phyloP scores from a whole-genome alignment of 108 stramenopile species.

The Pseudonitzschia multiseries region DNA sequence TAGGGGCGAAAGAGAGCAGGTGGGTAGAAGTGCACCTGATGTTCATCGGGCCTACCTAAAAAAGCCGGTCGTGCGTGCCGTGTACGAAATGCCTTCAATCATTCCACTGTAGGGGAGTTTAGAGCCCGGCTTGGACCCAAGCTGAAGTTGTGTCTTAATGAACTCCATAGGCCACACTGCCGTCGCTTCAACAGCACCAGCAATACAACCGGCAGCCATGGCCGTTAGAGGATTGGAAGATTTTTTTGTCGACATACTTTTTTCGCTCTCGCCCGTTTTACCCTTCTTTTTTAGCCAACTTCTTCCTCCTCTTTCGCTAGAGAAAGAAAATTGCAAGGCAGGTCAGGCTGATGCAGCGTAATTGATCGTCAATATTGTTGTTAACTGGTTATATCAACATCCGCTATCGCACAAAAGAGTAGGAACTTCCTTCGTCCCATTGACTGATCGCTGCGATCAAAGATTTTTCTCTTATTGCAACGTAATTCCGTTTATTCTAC shows the following conservation, averaged over 20 bases:
- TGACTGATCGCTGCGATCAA: too few species aligned
- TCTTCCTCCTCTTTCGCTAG: too few species aligned
- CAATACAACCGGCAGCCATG: constrained; percentile 82
- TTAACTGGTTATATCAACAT: too few species aligned
- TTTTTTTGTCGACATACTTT: constrained; percentile 31
- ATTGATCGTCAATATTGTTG: too few species aligned
- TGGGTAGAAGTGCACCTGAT: too few species aligned
- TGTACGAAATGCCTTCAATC: constrained; percentile 84
- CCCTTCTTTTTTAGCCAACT: too few species aligned
- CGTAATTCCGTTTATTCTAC: background rate
- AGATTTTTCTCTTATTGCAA: too few species aligned
- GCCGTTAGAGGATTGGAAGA: constrained; percentile 77
- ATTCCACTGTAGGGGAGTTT: constrained; percentile 82
- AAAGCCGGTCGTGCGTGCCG: constrained; percentile 85
- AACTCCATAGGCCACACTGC: constrained; percentile 97
- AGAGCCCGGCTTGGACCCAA: constrained; percentile 67
- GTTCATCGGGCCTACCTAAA: constrained; percentile 17
- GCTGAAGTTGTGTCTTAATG: constrained; percentile 75
- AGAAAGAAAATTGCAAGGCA: too few species aligned
- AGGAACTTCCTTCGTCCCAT: background rate
- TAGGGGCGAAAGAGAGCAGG: too few species aligned
- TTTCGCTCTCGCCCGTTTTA: background rate
- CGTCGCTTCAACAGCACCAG: constrained; percentile 83
- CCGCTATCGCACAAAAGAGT: too few species aligned
- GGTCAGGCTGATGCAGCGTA: too few species aligned